Base-by-base conservation (phyloP, 768 basidiomycete species). In the Lentinula sp. region DNA sequence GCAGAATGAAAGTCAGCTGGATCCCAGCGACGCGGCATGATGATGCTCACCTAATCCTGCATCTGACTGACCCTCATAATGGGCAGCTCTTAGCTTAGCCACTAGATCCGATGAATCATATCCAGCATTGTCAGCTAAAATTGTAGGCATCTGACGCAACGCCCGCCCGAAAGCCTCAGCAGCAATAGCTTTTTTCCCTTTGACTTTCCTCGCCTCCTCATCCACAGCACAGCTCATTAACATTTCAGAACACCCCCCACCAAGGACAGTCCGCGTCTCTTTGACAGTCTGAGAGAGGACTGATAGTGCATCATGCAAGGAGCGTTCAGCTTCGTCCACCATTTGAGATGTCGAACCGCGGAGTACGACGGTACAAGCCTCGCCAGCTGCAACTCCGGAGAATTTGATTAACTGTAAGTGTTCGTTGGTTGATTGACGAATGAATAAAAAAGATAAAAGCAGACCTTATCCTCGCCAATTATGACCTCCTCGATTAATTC, bases 241-340 rank as follows among this genome's bases (percentile, higher is more conserved):
- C 95, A 97, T 98, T 79, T 99, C 97, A 1, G 95, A 87, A 73
- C 97, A 99, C 35, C 97, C 97, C 52, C 97, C 97, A 4, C 97
- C 97, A 33, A 98, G 87, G 2, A 93, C 91, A 2, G 93, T 84
- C 42, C 97, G 84, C 1, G 96, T 96, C 79, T 99, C 97, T 76
- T 93, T 95, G 63, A 97, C 94, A 0, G 96, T 98, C 70, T 99
- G 97, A 15, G 95, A 96, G 15, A 99, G 81, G 4, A 99, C 97
- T 0, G 94, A 96, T 9, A 99, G 87, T 3, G 97, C 97, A 66
- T 99, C 97, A 70, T 98, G 97, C 49, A 99, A 77, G 1, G 96
- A 98, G 10, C 97, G 89, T 69, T 98, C 97, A 1, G 97, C 97
- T 73, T 99, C 97, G 67, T 98, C 97, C 28, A 99, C 90, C 96